Evolutionary conservation across 2,329 filamentous ascomycete genomes (phyloP), one percentile per base, ranked within the genome.

Genomic region (Tympanopsis confertula): DNA sequence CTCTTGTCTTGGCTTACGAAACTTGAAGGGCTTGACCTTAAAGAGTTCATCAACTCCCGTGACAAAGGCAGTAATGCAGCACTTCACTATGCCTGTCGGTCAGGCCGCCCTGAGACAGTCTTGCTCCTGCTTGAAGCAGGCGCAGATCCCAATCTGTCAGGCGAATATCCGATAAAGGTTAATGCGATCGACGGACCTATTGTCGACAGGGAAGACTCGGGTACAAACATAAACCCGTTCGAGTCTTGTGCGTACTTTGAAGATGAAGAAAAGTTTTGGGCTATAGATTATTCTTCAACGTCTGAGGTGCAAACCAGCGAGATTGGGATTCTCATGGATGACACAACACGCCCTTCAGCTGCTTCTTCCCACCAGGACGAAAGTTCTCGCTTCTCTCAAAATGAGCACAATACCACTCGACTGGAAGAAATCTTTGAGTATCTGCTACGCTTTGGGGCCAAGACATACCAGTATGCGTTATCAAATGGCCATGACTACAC

Each of bases 61-160:
- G n/a, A 26, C 22, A 10, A n/a, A 7, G n/a, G n/a, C 7, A 12
- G 18, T 2, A 20, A 36, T 1, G 42, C 48, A 0, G 47, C 55
- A 0, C 40, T 58, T 0, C 49, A 47, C 19, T 48, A 50, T 13
- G 55, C 53, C 3, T 44, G 41, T 20, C 24, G 20, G 17, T 45
- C 42, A 1, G 54, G 49, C 4, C 35, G 45, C 2, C 47, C 45
- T 0, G 52, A 56, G 30, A 47, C 44, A 1, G 55, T 54, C 0
- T 24, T 40, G 0, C 41, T 56, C 13, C 37, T 58, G 1, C 44
- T 57, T 3, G 37, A 44, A 1, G 51, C 50, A 1, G 53, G 48
- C 2, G 50, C 51, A 3, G 39, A 46, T 33, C 24, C 26, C 3
- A 29, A 41, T 26, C 22, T 26, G 22, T n/a, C n/a, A 26, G 22